Base-by-base conservation (phyloP, 495 filamentous ascomycete genomes). In the Cercophora newfieldiana region DNA sequence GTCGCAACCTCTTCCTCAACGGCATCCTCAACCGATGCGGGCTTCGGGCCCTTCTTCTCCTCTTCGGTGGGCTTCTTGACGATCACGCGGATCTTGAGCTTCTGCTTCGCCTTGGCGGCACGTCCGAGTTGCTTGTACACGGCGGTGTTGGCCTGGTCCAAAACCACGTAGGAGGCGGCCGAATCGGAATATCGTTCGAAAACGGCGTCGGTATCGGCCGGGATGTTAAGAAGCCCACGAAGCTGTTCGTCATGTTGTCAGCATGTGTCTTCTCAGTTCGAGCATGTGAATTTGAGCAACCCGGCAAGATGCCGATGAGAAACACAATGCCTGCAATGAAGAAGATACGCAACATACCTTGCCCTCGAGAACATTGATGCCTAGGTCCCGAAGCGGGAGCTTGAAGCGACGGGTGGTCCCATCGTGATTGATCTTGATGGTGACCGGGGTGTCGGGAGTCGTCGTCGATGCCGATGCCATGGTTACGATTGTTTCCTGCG, bases 111-210 rank as follows among this genome's bases (percentile, higher is more conserved):
- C 80, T 97, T 99, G 66, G 96, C 95, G 73, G 95, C 95, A 68
- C 95, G 91, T 75, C 93, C 93, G 47, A 99, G 88, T 77, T 97
- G 94, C 81, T 97, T 99, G 86, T 97, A 98, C 61, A 97, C 91
- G 25, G 89, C 82, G 1, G 83, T 76, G 69, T 97, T 96, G 72
- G 82, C 80, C 56, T 86, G 82, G 77, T 98, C 91, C 49, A 99
- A 87, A 8, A 82, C 82, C 67, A 97, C 83, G 78, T 89, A 97
- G 68, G 88, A 82, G 28, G 83, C 88, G 66, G 93, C 92, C 72
- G 93, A 97, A 75, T 99, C 95, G 63, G 96, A 98, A 79, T 93
- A 99, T 53, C 95, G 91, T 83, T 99, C 95, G 71, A 98, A 89
- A 69, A 91, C 74, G 74, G 91, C 87, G 57, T 87, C 80, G 61